Percentiles rank a stretch among this genome's conserved stretches.
phyloP scores from a whole-genome alignment of 1,284 basidiomycete genomes.

The Microbotryomycetes sp. region DNA sequence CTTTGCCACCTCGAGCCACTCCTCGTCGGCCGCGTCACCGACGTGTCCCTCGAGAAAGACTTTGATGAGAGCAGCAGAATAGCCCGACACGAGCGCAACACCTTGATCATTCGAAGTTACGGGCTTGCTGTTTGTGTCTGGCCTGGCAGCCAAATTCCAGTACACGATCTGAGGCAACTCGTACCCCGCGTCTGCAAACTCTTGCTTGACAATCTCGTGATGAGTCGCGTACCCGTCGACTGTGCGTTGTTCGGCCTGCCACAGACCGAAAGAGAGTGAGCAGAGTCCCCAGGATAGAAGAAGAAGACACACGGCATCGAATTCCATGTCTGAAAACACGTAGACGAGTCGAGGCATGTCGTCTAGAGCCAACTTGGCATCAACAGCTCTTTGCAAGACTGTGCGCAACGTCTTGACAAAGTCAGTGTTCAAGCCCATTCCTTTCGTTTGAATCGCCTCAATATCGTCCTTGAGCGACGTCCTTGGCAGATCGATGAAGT shows the following conservation, averaged over 20 bases:
- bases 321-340: slow-evolving; percentile 70
- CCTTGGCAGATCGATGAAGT: slow-evolving; percentile 49
- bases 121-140: slow-evolving; percentile 40
- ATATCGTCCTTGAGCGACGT: slow-evolving; percentile 43
- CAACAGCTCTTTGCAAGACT: slow-evolving; percentile 53
- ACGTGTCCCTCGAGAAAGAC: slow-evolving; percentile 49
- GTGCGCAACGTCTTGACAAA: slow-evolving; percentile 55
- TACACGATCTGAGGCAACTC: slow-evolving; percentile 58
- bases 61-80: slow-evolving; percentile 60
- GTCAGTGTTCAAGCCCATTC: slow-evolving; percentile 57
- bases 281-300: slow-evolving; percentile 3
- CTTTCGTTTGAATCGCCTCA: slow-evolving; percentile 7
- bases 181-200: slow-evolving; percentile 55
- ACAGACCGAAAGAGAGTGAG: not conserved
- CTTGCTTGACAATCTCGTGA: slow-evolving; percentile 51
- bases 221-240: slow-evolving; percentile 47
- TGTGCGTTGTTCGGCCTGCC: not conserved
- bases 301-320: slow-evolving; percentile 45
- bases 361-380: slow-evolving; percentile 52
- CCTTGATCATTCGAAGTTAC: slow-evolving; percentile 51
- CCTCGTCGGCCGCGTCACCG: slow-evolving; percentile 18
- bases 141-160: slow-evolving; percentile 47
- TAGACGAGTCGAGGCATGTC: slow-evolving; percentile 67
- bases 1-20: slow-evolving; percentile 15
- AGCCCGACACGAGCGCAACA: slow-evolving; percentile 60